Base-by-base conservation (phyloP, 768 basidiomycete species). In the Leucocoprinus sp. region DNA sequence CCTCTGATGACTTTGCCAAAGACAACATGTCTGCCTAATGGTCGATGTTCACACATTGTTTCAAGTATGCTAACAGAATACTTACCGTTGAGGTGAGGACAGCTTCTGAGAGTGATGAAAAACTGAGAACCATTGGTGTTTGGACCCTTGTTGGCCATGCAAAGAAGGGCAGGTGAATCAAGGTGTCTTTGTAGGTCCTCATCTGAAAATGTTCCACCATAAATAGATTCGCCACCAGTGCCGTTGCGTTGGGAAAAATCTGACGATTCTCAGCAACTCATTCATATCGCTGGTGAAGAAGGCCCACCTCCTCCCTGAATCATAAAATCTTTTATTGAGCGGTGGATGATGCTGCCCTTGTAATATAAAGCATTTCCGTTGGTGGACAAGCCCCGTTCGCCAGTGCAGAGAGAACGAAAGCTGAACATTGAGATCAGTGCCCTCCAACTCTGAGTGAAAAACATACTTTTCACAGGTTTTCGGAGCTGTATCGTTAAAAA, bases 111-210 rank as follows among this genome's bases (percentile, higher is more conserved):
- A 17, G 91, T 90, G 50, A 93, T 69, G 58, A 93, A 93, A 58
- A 84, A 93, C 52, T 93, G 91, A 1, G 83, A 86, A 28, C 82
- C 80, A 52, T 93, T 93, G 27, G 91, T 93, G 62, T 85, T 69
- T 0, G 84, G 80, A 2, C 86, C 86, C 52, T 76, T 75, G 60
- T 95, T 95, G 8, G 91, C 91, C 92, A 93, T 95, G 55, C 87
- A 89, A 8, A 95, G 66, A 21, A 93, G 64, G 64, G 81, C 89
- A 57, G 78, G 75, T 0, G 76, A 61, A 52, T 91, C 84, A 17
- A 89, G 62, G 0, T 76, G 68, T 24, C 68, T 71, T 33, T 68
- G 66, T 24, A 91, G 65, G 57, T 89, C 77, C 61, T 93, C 91
- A 56, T 93, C 90, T 8, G 69, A 64, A 53, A 93, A 93, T 19